Conservation (phyloP, 2,329 filamentous ascomycete genomes). For the Talaromyces albobiverticillius region DNA sequence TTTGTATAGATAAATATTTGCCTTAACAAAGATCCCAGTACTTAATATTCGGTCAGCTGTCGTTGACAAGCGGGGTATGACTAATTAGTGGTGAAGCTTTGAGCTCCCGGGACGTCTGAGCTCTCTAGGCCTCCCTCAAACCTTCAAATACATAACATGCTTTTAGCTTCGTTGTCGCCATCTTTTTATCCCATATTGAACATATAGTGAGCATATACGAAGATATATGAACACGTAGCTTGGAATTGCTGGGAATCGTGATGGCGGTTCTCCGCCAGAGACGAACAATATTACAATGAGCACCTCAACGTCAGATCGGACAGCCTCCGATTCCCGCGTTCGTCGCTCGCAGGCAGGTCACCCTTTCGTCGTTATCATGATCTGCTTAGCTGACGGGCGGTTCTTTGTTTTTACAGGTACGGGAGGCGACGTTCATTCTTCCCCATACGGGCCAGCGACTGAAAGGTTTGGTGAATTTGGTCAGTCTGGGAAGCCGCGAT, state of each 20-base stretch:
- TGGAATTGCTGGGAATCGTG: neutral
- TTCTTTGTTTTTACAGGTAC: constrained; percentile 53
- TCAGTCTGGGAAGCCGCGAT: constrained; percentile 66
- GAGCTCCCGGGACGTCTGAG: too few relatives aligned
- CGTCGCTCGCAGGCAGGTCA: constrained; percentile 30
- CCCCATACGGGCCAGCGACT: constrained; percentile 82
- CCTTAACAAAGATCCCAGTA: too few relatives aligned
- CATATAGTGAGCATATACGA: too few relatives aligned
- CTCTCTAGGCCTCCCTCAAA: too few relatives aligned
- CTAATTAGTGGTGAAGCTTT: too few relatives aligned
- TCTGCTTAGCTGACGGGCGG: neutral
- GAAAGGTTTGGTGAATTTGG: constrained; percentile 74
- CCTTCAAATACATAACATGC: too few relatives aligned
- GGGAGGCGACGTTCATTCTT: constrained; percentile 82
- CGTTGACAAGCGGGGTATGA: too few relatives aligned
- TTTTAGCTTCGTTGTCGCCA: too few relatives aligned
- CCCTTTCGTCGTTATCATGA: neutral
- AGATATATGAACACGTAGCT: neutral
- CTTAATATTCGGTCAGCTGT: too few relatives aligned
- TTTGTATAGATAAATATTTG: too few relatives aligned
- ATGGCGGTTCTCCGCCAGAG: neutral
- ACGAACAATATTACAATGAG: constrained; percentile 5
- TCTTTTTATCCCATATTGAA: too few relatives aligned
- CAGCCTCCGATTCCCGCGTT: neutral
- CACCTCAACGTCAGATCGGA: constrained; percentile 1